Evolutionary conservation across 805 yeast species (phyloP), one percentile per base, ranked within the genome.

Genomic region (Pichia exigua): DNA sequence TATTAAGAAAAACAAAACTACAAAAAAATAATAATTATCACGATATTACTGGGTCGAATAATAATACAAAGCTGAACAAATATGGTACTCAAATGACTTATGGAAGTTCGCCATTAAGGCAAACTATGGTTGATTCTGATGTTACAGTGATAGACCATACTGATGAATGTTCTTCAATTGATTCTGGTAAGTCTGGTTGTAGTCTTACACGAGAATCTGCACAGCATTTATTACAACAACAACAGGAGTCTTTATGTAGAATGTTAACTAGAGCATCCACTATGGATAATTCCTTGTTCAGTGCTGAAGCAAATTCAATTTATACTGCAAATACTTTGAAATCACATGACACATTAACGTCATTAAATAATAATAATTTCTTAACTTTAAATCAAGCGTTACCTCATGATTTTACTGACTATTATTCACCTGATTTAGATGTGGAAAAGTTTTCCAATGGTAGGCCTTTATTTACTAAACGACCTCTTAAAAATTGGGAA

Each of bases 401-500:
- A n/a, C 87, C 87, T 1, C 62, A 63, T 17, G 68, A 68, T 27
- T 82, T 73, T 58, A 60, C 67, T 21, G 82, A 79, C 58, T 79
- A 80, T 78, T 82, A 82, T 61, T 67, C 82, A 0, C 75, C 82
- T 1, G 85, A 81, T 52, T 63, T 79, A 13, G 64, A 77, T 24
- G 70, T 73, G 40, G 75, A 75, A 51, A 73, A 77, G 22, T 68
- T 79, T 41, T 69, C 75, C 12, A 78, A 78, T 55, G 85, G 85
- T 0, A 69, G 89, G 44, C 88, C 87, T 13, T 63, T 67, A 26
- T 83, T 82, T 65, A 82, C 88, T 0, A 77, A 76, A 54, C 69
- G 89, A 49, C 79, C 77, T 17, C 69, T 85, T 42, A 68, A 81
- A 26, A 85, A 83, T 63, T 85, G 92, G 92, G 82, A 77, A 46